A percentile compares a stretch with the other conserved stretches of the same genome.
Evolutionary conservation across 1,284 basidiomycete genomes (phyloP).

Genomic region (Trametes sp.): DNA sequence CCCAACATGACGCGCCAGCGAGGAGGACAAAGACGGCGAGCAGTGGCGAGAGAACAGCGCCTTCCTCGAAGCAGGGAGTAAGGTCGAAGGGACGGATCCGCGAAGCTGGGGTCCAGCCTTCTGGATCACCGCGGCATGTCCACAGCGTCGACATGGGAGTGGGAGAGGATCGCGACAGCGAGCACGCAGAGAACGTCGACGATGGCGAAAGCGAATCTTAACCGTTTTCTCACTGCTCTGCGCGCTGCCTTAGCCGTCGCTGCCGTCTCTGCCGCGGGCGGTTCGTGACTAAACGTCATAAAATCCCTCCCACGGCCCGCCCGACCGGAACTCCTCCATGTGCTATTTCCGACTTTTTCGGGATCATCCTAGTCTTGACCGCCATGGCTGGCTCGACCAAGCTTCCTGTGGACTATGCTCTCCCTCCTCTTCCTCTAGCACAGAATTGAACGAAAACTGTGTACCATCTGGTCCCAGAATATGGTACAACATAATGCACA

Average conservation of each 20-base stretch:
- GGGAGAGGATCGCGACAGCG: conserved; percentile 33
- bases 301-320: not conserved
- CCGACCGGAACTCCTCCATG: not conserved
- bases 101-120: conserved; percentile 76
- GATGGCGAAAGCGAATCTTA: conserved; percentile 36
- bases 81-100: conserved; percentile 75
- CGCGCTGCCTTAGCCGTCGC: conserved; percentile 4
- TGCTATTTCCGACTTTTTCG: not conserved
- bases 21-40: conserved; percentile 57
- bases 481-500: no score
- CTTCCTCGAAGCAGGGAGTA: conserved; percentile 87
- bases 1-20: conserved; percentile 48
- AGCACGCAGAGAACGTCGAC: conserved; percentile 39
- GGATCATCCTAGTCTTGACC: not conserved
- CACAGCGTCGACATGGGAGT: conserved; percentile 28
- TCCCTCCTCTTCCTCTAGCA: no score
- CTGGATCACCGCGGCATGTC: conserved; percentile 53
- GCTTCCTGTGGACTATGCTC: no score
- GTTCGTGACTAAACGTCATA: conserved; percentile 16
- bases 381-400: no score
- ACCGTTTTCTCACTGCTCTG: not conserved
- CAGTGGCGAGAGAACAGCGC: conserved; percentile 63
- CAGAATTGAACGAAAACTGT: no score
- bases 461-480: no score
- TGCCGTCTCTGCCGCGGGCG: conserved; percentile 13